Base-by-base conservation (phyloP, 2,329 filamentous ascomycete species). In the Alternaria dauci region DNA sequence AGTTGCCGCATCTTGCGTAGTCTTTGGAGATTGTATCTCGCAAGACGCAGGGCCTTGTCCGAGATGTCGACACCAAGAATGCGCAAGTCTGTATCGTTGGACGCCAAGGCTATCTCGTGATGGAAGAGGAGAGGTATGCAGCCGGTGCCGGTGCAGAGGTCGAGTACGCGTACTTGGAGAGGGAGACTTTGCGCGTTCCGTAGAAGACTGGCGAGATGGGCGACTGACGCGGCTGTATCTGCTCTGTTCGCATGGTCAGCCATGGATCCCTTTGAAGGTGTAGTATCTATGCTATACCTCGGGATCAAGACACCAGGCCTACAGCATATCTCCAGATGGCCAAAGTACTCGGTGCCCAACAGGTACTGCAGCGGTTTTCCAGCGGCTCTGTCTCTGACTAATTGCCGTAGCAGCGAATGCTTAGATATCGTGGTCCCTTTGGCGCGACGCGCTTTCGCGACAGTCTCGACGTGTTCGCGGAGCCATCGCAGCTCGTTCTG, bases 321-420 rank as follows among this genome's bases (percentile, higher is more conserved):
- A 73, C 94, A 97, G 55, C 85, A 80, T 46, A 99, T 90, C 42
- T 97, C 90, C 16, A 98, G 80, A 5, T 87, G 81, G 0, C 94
- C 94, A 79, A 99, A 98, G 2, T 91, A 95, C 76, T 97, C 93
- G 5, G 89, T 89, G 4, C 93, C 93, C 1, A 99, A 81, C 23
- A 98, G 85, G 75, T 98, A 98, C 77, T 98, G 95, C 34, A 99
- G 80, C 1, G 95, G 95, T 59, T 89, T 86, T 1, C 93, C 93
- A n/a, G 68, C 76, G 3, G 83, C 80, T 59, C 87, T 80, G 46
- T 76, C 52, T 34, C 54, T 47, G 18, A 76, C 72, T 36, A 78
- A 41, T n/a, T 69, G 63, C 20, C 65, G 57, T 23, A 77, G 52
- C 23, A 75, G 32, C n/a, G 68, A 58, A 52, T 53, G 54, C 51